Percentiles rank a stretch among this genome's conserved stretches.
Conservation (phyloP, 352 stramenopile species). For the Achlya hypogyna region DNA sequence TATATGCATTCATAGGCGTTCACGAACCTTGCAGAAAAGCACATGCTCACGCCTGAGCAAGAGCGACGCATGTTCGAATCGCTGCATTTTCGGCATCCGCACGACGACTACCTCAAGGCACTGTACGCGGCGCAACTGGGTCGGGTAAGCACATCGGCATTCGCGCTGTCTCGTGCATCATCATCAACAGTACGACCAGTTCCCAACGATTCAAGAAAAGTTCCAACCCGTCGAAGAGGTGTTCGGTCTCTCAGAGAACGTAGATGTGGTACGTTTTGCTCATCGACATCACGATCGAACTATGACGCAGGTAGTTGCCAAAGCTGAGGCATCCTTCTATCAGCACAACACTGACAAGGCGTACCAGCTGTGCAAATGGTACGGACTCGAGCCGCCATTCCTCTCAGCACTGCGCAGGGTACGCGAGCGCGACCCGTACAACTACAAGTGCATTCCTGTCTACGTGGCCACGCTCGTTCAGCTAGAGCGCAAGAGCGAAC, state of each 20-base stretch:
- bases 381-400: neutral
- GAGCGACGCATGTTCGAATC: conserved; percentile 60
- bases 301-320: conserved; percentile 48
- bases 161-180: neutral
- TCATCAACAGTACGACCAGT: conserved; percentile 45
- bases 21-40: conserved; percentile 78
- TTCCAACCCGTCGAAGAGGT: conserved; percentile 51
- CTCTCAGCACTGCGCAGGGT: conserved; percentile 34
- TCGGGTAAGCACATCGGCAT: conserved; percentile 31
- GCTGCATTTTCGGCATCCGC: conserved; percentile 50
- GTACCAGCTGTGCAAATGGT: conserved; percentile 71
- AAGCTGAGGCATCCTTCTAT: conserved; percentile 77
- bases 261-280: conserved; percentile 45
- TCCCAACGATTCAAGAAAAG: conserved; percentile 40
- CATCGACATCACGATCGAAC: neutral
- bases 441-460: conserved; percentile 69
- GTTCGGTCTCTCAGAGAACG: conserved; percentile 44
- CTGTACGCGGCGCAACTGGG: conserved; percentile 62
- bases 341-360: conserved; percentile 77
- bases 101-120: conserved; percentile 46
- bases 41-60: conserved; percentile 64
- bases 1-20: conserved; percentile 37
- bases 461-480: conserved; percentile 88
- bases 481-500: conserved; percentile 86
- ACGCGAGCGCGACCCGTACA: conserved; percentile 64